Percentiles rank a stretch among this genome's conserved stretches.
Conservation (phyloP, 148 eudicot species). For the Rhododendron henanense region DNA sequence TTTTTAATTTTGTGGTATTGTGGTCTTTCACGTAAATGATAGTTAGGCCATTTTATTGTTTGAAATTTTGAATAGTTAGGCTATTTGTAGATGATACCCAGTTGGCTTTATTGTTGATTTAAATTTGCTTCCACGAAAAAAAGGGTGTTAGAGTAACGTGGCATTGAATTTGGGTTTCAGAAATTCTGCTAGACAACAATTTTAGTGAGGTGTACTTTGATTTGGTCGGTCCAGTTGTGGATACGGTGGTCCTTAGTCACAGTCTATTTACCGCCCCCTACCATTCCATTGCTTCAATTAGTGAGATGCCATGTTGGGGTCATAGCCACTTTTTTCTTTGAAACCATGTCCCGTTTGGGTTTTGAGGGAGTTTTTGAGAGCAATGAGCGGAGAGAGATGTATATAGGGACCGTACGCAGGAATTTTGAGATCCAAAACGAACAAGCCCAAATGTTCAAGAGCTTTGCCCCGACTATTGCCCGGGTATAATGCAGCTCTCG, state of each 20-base stretch:
- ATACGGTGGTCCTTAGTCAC: constrained; percentile 37
- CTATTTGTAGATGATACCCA: background rate
- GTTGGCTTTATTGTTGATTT: background rate
- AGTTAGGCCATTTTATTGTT: background rate
- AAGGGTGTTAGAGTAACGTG: background rate
- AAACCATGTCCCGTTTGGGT: too few relatives aligned
- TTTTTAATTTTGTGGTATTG: background rate
- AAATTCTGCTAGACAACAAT: constrained; percentile 5
- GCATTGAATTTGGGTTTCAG: constrained; percentile 13
- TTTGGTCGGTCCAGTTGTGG: constrained; percentile 27
- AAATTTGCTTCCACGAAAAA: constrained; percentile 8
- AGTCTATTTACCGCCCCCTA: background rate
- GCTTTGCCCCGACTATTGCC: background rate
- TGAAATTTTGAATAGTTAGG: background rate
- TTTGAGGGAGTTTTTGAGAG: too few relatives aligned
- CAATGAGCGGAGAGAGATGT: too few relatives aligned
- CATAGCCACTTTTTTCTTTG: background rate
- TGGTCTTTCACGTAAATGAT: background rate
- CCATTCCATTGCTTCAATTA: background rate
- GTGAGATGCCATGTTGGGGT: constrained; percentile 10
- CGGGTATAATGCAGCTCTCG: background rate
- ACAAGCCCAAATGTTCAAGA: background rate
- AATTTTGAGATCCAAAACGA: too few relatives aligned
- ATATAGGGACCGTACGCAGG: too few relatives aligned
- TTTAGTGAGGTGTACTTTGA: constrained; percentile 27